Conservation (phyloP, 2,329 filamentous ascomycete genomes). For the Cylindrodendrum hubeiense region DNA sequence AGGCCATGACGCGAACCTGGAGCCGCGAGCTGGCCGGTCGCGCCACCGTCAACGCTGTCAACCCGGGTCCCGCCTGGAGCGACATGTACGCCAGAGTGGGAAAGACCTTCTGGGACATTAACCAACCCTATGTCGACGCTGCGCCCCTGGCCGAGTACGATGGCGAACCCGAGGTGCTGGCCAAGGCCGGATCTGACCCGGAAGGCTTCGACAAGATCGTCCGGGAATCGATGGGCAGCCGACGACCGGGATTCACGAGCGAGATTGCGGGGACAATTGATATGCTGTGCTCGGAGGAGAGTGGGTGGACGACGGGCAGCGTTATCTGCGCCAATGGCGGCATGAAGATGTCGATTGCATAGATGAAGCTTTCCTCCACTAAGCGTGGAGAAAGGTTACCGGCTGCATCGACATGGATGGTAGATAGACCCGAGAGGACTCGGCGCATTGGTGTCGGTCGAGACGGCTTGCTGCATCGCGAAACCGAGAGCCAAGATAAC, state of each 20-base stretch:
- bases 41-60: conserved; percentile 68
- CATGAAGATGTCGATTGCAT: conserved; percentile 55
- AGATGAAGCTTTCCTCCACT: conserved; percentile 6
- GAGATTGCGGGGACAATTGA: conserved; percentile 79
- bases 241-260: conserved; percentile 50
- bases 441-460: conserved; percentile 17
- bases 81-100: conserved; percentile 62
- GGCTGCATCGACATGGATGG: neutral
- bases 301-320: conserved; percentile 77
- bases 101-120: conserved; percentile 51
- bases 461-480: conserved; percentile 23
- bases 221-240: conserved; percentile 48
- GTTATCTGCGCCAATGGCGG: conserved; percentile 78
- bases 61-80: conserved; percentile 67
- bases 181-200: conserved; percentile 46
- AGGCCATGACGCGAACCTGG: conserved; percentile 72
- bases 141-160: conserved; percentile 51
- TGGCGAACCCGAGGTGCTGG: conserved; percentile 48
- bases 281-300: conserved; percentile 77
- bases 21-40: conserved; percentile 66
- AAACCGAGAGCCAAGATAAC: neutral
- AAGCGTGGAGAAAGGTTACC: neutral
- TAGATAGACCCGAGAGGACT: conserved; percentile 2
- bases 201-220: conserved; percentile 50
- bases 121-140: conserved; percentile 53